phyloP scores from a whole-genome alignment of 768 basidiomycete genomes.

The Lenzites betulinus region DNA sequence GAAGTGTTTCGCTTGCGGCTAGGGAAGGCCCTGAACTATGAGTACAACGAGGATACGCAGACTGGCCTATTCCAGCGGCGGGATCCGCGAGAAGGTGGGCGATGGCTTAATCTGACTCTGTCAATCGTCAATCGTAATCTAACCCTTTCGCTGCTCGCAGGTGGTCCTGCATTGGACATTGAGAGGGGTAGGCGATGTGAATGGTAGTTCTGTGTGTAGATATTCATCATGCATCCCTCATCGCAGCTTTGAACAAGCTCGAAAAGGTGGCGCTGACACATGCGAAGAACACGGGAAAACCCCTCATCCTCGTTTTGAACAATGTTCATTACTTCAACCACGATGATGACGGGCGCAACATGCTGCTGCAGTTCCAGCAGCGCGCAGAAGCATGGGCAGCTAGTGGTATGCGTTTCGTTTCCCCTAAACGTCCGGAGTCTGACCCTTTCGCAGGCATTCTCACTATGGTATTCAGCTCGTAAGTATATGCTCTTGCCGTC shows the following conservation, averaged over 20 bases:
- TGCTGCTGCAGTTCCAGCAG: constrained; percentile 87
- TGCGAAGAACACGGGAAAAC: constrained; percentile 56
- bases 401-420: constrained; percentile 49
- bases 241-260: constrained; percentile 61
- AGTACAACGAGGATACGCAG: constrained; percentile 84
- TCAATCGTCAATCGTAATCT: constrained; percentile 4
- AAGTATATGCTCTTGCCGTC: constrained; percentile 28
- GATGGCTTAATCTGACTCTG: neutral
- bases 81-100: constrained; percentile 76
- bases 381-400: constrained; percentile 86
- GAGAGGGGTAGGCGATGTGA: constrained; percentile 58
- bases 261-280: constrained; percentile 81
- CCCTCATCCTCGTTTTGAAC: constrained; percentile 80
- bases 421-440: neutral
- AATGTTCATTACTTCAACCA: constrained; percentile 77
- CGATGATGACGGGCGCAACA: constrained; percentile 71
- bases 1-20: constrained; percentile 85
- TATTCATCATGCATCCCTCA: neutral
- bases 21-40: constrained; percentile 84
- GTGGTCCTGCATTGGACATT: constrained; percentile 78
- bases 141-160: constrained; percentile 31
- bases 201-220: neutral
- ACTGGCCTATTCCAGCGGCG: constrained; percentile 77
- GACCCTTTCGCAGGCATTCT: constrained; percentile 53
- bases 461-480: constrained; percentile 81